Evolutionary conservation across 202 grass and related monocot genomes (phyloP), one percentile per base, ranked within the genome.

Genomic region (Bolboschoenoplectus hybrid): DNA sequence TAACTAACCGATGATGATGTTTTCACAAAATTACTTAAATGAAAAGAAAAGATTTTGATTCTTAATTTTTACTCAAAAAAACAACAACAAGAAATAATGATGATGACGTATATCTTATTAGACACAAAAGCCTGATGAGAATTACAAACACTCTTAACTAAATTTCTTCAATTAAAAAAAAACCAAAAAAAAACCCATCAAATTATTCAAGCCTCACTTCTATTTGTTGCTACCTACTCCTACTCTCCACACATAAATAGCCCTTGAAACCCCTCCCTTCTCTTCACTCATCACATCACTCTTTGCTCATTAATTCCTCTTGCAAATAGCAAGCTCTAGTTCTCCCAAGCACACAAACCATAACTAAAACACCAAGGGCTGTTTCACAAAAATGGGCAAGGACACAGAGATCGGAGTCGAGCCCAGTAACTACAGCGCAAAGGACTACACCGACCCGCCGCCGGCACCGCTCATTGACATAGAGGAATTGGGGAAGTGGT

Each of bases 401-500:
- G 93, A 91, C 63, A 38, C 67, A 10, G 85, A 69, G 61, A 41
- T 78, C 63, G 62, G 85, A 7, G 74, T 69, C 2, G 91, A 74
- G 79, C 67, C 63, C 52, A 80, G 80, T 17, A 87, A 82, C 81
- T 95, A 88, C 71, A 88, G 85, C 0, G 85, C 86, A 63, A 97
- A 93, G 86, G 94, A 96, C 86, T 96, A 96, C 91, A 90, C 91
- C 20, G 94, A 96, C 72, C 94, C 94, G 0, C 94, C 94, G 0
- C 91, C 94, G 0, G 94, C 94, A 2, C 86, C 89, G 19, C 88
- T 96, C 44, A 63, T 96, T 43, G 94, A 96, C 85, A 7, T 89
- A 32, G 89, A 85, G 16, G 94, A 96, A 87, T 87, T 96, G 52
- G 91, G 88, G 0, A 89, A 90, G 2, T 97, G 95, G 95, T 94